Percentiles rank a stretch among this genome's conserved stretches.
These are phyloP conservation scores for Gentiana dahurica DNA, from an alignment of 257 asterid species.

Conservation along the genomic window DNA sequence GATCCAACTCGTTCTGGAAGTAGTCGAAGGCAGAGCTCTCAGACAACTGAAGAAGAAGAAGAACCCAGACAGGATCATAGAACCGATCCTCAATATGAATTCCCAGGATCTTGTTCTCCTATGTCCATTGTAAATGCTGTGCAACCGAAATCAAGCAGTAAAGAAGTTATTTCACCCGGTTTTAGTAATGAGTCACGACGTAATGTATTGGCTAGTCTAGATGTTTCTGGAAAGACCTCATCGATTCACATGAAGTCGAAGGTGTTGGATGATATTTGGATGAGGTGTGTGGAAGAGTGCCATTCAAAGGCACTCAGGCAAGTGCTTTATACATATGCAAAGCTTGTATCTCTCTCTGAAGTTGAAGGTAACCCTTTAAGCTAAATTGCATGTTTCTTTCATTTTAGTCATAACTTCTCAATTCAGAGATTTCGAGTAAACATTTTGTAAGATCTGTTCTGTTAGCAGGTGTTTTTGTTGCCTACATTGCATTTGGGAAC, in stretches of 20 bases:
- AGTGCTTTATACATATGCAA: slow-evolving; percentile 64
- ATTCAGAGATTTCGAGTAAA: no score
- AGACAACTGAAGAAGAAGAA: slow-evolving; percentile 56
- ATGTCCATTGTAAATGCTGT: slow-evolving; percentile 22
- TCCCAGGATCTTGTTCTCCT: slow-evolving; percentile 40
- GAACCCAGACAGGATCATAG: slow-evolving; percentile 31
- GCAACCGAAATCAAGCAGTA: slow-evolving; percentile 33
- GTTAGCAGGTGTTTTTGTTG: slow-evolving; percentile 69
- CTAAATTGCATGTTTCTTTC: no score
- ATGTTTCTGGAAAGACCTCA: slow-evolving; percentile 14
- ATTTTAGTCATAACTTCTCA: no score
- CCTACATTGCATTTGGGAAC: slow-evolving; percentile 67
- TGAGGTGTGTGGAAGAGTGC: slow-evolving; percentile 73
- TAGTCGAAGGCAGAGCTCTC: slow-evolving; percentile 68
- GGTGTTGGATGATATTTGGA: slow-evolving; percentile 61
- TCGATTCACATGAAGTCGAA: slow-evolving; percentile 44
- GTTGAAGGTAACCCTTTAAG: slow-evolving; percentile 42
- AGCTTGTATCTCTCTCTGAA: slow-evolving; percentile 71
- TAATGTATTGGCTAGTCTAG: slow-evolving; percentile 12
- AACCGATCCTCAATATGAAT: slow-evolving; percentile 24
- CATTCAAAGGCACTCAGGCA: slow-evolving; percentile 85
- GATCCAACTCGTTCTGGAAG: slow-evolving; percentile 68
- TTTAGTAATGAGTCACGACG: slow-evolving; percentile 12
- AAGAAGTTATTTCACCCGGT: slow-evolving; percentile 17
- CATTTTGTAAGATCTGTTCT: neutral